Percentiles rank a stretch among this genome's conserved stretches.
These are phyloP conservation scores for Neonectria magnoliae DNA, from an alignment of 2,329 filamentous ascomycete species.

Conservation along the genomic window DNA sequence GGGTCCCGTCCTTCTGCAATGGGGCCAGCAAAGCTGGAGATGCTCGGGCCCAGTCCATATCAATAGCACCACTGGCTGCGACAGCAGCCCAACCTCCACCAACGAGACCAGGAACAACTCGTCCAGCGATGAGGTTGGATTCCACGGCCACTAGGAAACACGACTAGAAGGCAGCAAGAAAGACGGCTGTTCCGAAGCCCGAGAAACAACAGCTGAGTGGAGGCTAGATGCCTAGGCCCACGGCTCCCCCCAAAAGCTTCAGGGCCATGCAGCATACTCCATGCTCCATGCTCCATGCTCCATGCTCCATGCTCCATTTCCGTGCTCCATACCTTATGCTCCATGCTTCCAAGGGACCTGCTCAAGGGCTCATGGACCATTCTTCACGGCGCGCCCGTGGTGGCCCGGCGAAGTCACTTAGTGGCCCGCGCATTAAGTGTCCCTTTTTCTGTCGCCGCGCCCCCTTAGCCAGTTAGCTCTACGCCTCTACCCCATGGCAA, in stretches of 20 bases:
- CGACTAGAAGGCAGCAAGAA: slow-evolving; percentile 18
- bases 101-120: slow-evolving; percentile 8
- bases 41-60: background rate
- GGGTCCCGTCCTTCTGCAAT: slow-evolving; percentile 19
- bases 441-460: slow-evolving; percentile 22
- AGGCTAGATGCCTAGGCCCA: slow-evolving; percentile 27
- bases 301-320: background rate
- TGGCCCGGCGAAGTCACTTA: background rate
- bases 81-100: slow-evolving; percentile 18
- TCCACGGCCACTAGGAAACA: slow-evolving; percentile 20
- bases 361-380: slow-evolving; percentile 23
- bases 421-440: slow-evolving; percentile 25
- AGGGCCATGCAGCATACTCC: background rate
- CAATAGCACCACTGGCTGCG: slow-evolving; percentile 13
- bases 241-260: slow-evolving; percentile 27
- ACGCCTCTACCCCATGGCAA: slow-evolving; percentile 41
- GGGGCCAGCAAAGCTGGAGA: slow-evolving; percentile 12
- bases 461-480: slow-evolving; percentile 26
- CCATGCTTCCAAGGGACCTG: no score
- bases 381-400: slow-evolving; percentile 32
- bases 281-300: background rate
- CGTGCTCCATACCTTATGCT: background rate
- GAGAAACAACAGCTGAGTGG: slow-evolving; percentile 18
- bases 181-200: slow-evolving; percentile 12
- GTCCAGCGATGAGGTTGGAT: background rate